Conservation (phyloP, 2,329 filamentous ascomycete species). For the Diaporthe sp. region DNA sequence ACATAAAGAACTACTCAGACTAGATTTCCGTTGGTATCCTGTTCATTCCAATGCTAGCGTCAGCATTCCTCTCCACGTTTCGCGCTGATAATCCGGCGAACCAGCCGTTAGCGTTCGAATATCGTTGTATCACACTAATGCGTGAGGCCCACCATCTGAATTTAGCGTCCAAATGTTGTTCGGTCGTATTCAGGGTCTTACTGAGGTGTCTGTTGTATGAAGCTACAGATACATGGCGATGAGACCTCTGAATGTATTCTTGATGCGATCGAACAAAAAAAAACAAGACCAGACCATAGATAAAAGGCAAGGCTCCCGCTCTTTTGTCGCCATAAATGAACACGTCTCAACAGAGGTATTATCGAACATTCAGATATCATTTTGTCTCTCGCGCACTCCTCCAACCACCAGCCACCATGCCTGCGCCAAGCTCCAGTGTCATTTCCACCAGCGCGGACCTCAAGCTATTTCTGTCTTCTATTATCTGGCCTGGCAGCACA, state of each 20-base stretch:
- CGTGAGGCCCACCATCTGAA: not conserved
- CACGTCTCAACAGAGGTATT: no score
- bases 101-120: not conserved
- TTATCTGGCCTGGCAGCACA: conserved; percentile 9
- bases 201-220: no score
- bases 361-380: no score
- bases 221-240: no score
- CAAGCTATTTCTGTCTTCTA: conserved; percentile 34
- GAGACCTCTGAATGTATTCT: no score
- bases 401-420: not conserved
- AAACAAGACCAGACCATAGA: not conserved
- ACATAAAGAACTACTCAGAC: no score
- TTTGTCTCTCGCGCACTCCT: not conserved
- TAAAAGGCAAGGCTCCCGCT: no score
- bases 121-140: not conserved
- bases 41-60: not conserved
- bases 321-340: no score
- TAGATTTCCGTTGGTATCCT: no score
- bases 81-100: not conserved
- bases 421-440: not conserved
- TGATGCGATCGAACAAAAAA: no score
- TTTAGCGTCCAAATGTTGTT: no score
- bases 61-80: not conserved
- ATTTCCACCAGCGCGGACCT: conserved; percentile 23
- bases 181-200: no score